A percentile compares a stretch with the other conserved stretches of the same genome.
phyloP scores from a whole-genome alignment of 108 stramenopile species.

The Nannochloropsis gaditana region DNA sequence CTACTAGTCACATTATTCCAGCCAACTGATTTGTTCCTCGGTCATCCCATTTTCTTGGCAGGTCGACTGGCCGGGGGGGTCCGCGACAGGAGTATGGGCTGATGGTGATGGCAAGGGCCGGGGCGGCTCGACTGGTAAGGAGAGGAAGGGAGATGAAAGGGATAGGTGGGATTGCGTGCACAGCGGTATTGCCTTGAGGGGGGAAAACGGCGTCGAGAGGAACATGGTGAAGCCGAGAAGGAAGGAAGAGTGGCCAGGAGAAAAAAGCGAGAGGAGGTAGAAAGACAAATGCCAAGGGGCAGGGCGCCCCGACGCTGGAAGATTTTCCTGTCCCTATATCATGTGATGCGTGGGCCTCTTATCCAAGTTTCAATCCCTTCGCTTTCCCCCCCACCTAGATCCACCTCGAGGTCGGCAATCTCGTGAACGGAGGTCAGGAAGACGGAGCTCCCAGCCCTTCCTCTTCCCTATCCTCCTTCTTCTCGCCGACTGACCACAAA shows the following conservation, averaged over 20 bases:
- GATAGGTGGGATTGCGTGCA: too few species aligned
- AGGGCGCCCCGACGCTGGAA: background rate
- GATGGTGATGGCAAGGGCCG: background rate
- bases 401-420: background rate
- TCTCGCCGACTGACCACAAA: too few species aligned
- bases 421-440: background rate
- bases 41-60: background rate
- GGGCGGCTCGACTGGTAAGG: constrained; percentile 15
- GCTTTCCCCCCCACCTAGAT: background rate
- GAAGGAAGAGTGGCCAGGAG: background rate
- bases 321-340: background rate
- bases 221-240: background rate
- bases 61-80: background rate
- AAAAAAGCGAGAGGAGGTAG: background rate
- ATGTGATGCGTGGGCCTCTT: too few species aligned
- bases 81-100: background rate
- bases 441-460: background rate
- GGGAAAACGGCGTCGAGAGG: too few species aligned
- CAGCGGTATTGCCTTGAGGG: too few species aligned
- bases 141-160: background rate
- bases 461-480: background rate
- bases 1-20: too few species aligned
- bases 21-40: too few species aligned
- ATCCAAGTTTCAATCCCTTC: background rate
- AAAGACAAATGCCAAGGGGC: background rate